Evolutionary conservation across 306 rosid genomes (phyloP), one percentile per base, ranked within the genome.

Genomic region (Hippophae gyantsensis): DNA sequence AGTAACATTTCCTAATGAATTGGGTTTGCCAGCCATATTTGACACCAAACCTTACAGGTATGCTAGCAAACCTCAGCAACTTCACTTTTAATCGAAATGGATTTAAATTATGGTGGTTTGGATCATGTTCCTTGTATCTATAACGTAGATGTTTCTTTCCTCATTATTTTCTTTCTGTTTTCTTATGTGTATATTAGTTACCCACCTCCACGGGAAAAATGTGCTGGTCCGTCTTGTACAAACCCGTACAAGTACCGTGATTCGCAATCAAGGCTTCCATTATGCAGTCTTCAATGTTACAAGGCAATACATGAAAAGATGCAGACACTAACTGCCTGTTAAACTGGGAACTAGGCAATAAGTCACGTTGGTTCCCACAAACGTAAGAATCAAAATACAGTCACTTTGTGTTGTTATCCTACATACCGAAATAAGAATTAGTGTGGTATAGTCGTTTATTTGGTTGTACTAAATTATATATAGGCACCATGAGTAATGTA

Each of bases 261-360:
- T 74, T 82, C 82, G n/a, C 78, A 76, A 54, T 82, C 82, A 5
- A 79, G 78, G 76, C 84, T 79, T 47, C 88, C 88, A 13, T 73
- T 82, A 11, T 79, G 84, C 56, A 79, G 84, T 62, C 84, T 82
- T 61, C 76, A 73, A 56, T 82, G 88, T 65, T 82, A 73, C 74
- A 79, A 66, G 76, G 84, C 76, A 59, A 57, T 82, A 59, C 78
- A 76, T 42, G 68, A 62, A 49, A 82, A 76, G 43, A 68, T 54
- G 54, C 65, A 26, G 5, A 61, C 69, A 46, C 49, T 74, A 52
- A 46, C 66, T 13, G 74, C 79, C 12, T 62, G 71, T 65, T 77
- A 46, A 52, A 41, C n/a, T 8, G 25, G 43, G 38, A 32, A 32
- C 4, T 32, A 32, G 38, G 5, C 1, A 2, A 18, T 0, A 18